Evolutionary conservation across 331 rosid genomes (phyloP).

Genomic region (Telfairia occidentalis): DNA sequence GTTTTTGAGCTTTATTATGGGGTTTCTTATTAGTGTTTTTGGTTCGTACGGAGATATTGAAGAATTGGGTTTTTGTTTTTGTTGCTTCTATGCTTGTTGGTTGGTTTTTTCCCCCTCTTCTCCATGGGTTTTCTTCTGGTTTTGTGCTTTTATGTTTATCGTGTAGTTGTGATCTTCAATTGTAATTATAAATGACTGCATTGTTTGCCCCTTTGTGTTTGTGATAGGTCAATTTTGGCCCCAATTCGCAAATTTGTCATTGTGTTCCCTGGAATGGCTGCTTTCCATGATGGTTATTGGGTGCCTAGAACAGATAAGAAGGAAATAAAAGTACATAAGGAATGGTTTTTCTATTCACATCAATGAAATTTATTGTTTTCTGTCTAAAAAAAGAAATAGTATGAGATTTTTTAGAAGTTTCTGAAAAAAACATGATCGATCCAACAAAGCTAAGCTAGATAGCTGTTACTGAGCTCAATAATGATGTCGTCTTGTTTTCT

Average conservation of each 20-base stretch:
- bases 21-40: not conserved
- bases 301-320: no score
- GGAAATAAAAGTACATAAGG: no score
- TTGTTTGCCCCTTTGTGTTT: not conserved
- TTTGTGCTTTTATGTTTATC: not conserved
- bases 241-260: not conserved
- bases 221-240: not conserved
- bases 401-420: not conserved
- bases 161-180: not conserved
- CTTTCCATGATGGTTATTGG: not conserved
- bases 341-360: no score
- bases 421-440: not conserved
- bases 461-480: not conserved
- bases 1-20: slow-evolving; percentile 11
- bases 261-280: not conserved
- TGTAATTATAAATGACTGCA: not conserved
- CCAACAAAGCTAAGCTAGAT: not conserved
- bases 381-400: not conserved
- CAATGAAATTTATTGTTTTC: not conserved
- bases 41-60: not conserved
- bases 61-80: slow-evolving; percentile 29
- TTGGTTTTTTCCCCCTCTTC: not conserved
- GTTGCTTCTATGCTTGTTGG: not conserved
- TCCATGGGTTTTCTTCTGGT: not conserved
- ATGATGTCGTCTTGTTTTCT: not conserved